Evolutionary conservation across 805 yeast genomes (phyloP), one percentile per base, ranked within the genome.

Genomic region (Brettanomyces anomalus): DNA sequence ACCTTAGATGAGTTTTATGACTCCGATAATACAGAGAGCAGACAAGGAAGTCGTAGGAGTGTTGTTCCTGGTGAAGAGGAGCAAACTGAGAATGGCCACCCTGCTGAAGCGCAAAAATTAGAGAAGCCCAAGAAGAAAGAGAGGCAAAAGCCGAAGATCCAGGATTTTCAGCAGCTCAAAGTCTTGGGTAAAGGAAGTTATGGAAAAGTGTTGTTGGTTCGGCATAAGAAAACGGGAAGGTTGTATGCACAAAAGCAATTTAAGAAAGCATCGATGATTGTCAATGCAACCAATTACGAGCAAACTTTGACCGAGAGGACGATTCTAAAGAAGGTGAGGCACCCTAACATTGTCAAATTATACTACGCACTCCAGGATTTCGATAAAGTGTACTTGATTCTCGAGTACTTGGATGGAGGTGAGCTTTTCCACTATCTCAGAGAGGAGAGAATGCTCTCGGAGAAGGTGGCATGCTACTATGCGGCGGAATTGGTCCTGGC

Each of bases 361-460:
- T 85, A 74, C 55, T 87, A 84, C 53, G 89, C 96, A 0, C 73
- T 87, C 47, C 96, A 88, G 61, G 96, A 88, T 55, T 65, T 73
- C 43, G 74, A 78, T 42, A 85, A 83, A 56, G 74, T 88, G 31
- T 88, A 87, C 55, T 57, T 87, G 37, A 69, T 85, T 26, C 60
- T 87, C 38, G 94, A 87, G 57, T 87, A 83, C 56, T 77, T 89
- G 15, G 89, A 85, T 41, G 96, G 96, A 6, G 96, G 96, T 19
- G 96, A 87, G 58, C 61, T 87, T 32, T 87, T 75, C 54, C 77
- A 74, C 44, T 85, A 80, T 57, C 59, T 79, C 48, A 74, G 79
- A 11, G 65, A 61, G 42, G 65, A 62, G 40, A 53, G 66, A 30
- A 71, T 72, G 43, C 63, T 71, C 40, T 72, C 66, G 43, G 94